Conservation (phyloP, 2,329 filamentous ascomycete species). For the Talaromyces sp. region DNA sequence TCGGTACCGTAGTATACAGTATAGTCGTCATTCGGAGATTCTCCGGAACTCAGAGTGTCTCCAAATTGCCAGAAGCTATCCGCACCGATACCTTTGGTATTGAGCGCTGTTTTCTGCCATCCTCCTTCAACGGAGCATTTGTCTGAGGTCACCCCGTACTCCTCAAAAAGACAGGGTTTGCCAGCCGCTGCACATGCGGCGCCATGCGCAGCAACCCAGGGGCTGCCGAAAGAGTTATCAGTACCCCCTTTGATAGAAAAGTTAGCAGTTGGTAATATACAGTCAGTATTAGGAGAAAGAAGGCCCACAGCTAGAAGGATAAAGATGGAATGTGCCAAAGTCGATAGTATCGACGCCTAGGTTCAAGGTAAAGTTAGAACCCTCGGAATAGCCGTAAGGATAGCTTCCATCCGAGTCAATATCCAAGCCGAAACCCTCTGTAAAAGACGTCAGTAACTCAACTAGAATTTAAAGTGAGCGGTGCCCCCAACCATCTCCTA, state of each 20-base stretch:
- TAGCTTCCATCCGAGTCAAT: slow-evolving; percentile 47
- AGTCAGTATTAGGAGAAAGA: neutral
- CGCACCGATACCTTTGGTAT: slow-evolving; percentile 26
- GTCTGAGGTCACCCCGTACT: slow-evolving; percentile 29
- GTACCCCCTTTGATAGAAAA: slow-evolving; percentile 24
- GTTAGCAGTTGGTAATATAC: neutral
- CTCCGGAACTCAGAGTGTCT: slow-evolving; percentile 22
- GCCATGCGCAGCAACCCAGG: slow-evolving; percentile 45
- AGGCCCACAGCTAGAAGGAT: slow-evolving; percentile 40
- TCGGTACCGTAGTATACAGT: slow-evolving; percentile 27
- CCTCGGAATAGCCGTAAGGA: slow-evolving; percentile 48
- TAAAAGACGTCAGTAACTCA: neutral
- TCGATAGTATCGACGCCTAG: slow-evolving; percentile 50
- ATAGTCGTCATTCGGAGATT: slow-evolving; percentile 24
- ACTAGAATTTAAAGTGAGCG: neutral
- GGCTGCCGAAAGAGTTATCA: slow-evolving; percentile 38
- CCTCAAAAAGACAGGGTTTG: slow-evolving; percentile 39
- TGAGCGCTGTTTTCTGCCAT: slow-evolving; percentile 32
- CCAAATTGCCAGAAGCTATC: slow-evolving; percentile 37
- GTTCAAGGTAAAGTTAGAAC: slow-evolving; percentile 48
- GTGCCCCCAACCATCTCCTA: slow-evolving; percentile 46
- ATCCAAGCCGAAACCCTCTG: slow-evolving; percentile 52
- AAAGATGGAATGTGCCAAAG: slow-evolving; percentile 52
- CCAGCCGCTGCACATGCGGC: slow-evolving; percentile 29
- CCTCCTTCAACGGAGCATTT: slow-evolving; percentile 23